A percentile compares a stretch with the other conserved stretches of the same genome.
Evolutionary conservation across 1,284 basidiomycete species (phyloP).

Genomic region (Xerocomus nothofagi): DNA sequence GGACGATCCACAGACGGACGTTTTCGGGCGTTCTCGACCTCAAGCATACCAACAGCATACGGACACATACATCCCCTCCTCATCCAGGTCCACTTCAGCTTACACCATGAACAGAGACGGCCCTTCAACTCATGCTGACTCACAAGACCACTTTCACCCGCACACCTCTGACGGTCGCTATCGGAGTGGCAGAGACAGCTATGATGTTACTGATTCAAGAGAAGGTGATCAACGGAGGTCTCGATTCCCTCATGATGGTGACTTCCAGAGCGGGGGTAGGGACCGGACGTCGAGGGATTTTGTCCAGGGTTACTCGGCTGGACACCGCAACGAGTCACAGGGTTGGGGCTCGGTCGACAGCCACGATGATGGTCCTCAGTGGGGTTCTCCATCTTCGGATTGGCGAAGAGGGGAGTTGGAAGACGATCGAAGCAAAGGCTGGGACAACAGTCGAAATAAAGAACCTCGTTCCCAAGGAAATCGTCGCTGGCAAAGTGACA

Average conservation of each 20-base stretch:
- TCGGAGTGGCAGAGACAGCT: slow-evolving; percentile 51
- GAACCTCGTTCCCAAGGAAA: slow-evolving; percentile 32
- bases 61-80: slow-evolving; percentile 49
- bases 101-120: slow-evolving; percentile 51
- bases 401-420: slow-evolving; percentile 32
- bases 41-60: slow-evolving; percentile 44
- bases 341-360: slow-evolving; percentile 39
- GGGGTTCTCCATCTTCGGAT: slow-evolving; percentile 47
- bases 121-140: slow-evolving; percentile 50
- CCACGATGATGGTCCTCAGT: slow-evolving; percentile 41
- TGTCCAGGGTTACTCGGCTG: slow-evolving; percentile 42
- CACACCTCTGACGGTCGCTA: slow-evolving; percentile 47
- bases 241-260: slow-evolving; percentile 38
- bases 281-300: slow-evolving; percentile 49
- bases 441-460: slow-evolving; percentile 30
- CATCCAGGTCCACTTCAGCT: slow-evolving; percentile 40
- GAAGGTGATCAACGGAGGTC: slow-evolving; percentile 47
- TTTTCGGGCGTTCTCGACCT: slow-evolving; percentile 43
- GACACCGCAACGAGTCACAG: slow-evolving; percentile 44
- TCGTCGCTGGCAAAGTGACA: slow-evolving; percentile 39
- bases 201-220: slow-evolving; percentile 44
- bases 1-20: slow-evolving; percentile 45
- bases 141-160: slow-evolving; percentile 52
- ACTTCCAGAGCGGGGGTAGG: slow-evolving; percentile 40
- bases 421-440: slow-evolving; percentile 32